Percentiles rank a stretch among this genome's conserved stretches.
Conservation (phyloP, 495 filamentous ascomycete species). For the Hypoxylon fuscum region DNA sequence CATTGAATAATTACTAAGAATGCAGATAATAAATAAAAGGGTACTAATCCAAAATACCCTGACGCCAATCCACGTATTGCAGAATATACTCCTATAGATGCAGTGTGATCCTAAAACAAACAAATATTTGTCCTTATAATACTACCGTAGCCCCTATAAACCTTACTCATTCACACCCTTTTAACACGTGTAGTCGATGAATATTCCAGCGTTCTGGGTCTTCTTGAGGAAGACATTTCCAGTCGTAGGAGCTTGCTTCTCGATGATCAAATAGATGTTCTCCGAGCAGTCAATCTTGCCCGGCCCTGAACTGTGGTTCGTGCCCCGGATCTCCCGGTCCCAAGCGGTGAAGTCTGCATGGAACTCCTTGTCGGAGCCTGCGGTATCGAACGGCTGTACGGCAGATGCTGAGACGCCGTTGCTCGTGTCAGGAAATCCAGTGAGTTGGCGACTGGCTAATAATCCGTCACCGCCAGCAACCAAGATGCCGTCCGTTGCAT, state of each 20-base stretch:
- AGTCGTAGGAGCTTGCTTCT: constrained; percentile 13
- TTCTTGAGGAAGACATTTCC: constrained; percentile 28
- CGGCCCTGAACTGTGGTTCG: constrained; percentile 13
- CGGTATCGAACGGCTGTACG: constrained; percentile 8
- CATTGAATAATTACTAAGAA: too few species aligned
- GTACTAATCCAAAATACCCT: too few species aligned
- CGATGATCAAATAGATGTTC: constrained; percentile 13
- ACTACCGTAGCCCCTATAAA: too few species aligned
- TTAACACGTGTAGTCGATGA: constrained; percentile 17
- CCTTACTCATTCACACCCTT: neutral
- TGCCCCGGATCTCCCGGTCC: constrained; percentile 16
- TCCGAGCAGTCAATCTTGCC: constrained; percentile 13
- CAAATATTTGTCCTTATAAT: neutral
- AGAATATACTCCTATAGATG: too few species aligned
- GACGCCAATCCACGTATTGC: too few species aligned
- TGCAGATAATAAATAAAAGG: too few species aligned
- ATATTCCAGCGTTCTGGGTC: constrained; percentile 12
- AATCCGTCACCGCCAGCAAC: constrained; percentile 21
- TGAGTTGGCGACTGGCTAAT: constrained; percentile 7
- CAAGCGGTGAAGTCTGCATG: constrained; percentile 22
- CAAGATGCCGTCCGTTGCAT: constrained; percentile 1
- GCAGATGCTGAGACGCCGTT: constrained; percentile 7
- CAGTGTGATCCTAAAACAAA: neutral
- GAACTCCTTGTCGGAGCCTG: neutral
- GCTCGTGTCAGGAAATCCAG: constrained; percentile 8